A percentile compares a stretch with the other conserved stretches of the same genome.
Conservation (phyloP, 768 basidiomycete species). For the Lactarius psammicola region DNA sequence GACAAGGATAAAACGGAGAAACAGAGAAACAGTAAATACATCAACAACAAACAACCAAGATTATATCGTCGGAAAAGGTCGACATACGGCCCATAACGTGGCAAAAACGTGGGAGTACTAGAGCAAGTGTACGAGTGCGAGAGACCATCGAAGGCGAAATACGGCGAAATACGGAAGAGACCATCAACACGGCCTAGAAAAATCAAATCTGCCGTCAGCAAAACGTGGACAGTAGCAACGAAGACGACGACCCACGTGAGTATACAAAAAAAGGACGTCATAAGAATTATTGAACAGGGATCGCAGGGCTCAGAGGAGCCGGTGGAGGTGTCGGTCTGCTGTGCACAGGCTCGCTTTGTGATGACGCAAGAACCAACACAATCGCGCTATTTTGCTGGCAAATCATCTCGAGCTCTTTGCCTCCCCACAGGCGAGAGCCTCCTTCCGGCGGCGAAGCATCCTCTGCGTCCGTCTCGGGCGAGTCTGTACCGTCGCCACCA, state of each 20-base stretch:
- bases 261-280: not conserved
- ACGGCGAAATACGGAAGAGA: constrained; percentile 1
- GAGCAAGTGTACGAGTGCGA: not conserved
- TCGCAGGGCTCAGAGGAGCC: constrained; percentile 7
- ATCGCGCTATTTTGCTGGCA: constrained; percentile 91
- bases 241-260: constrained; percentile 18
- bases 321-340: constrained; percentile 17
- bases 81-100: constrained; percentile 10
- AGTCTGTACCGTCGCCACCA: constrained; percentile 21
- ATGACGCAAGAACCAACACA: constrained; percentile 63
- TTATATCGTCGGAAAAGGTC: constrained; percentile 5
- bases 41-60: constrained; percentile 12
- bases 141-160: constrained; percentile 7
- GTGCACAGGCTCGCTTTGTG: constrained; percentile 52
- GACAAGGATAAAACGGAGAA: not conserved
- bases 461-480: constrained; percentile 30
- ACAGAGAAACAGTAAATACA: constrained; percentile 14
- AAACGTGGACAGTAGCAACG: not conserved
- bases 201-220: not conserved
- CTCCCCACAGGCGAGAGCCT: constrained; percentile 63
- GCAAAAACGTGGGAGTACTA: constrained; percentile 9
- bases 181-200: constrained; percentile 11
- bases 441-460: constrained; percentile 37
- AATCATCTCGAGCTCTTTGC: constrained; percentile 78
- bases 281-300: constrained; percentile 20